Evolutionary conservation across 129 eudicot genomes (phyloP).

Genomic region (Flaveria bidentis): DNA sequence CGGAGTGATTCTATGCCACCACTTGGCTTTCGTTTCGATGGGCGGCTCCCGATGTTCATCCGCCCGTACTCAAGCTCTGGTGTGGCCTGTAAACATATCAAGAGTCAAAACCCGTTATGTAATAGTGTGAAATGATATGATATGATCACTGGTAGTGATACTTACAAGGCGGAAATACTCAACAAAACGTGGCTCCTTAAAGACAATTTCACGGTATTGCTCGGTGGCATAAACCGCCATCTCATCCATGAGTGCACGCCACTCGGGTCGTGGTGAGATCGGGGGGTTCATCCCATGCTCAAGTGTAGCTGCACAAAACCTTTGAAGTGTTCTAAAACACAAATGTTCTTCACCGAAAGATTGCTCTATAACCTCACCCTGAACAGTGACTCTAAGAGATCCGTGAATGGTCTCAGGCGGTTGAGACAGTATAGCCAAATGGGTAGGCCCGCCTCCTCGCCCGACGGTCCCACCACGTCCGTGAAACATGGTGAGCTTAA

Average conservation of each 20-base stretch:
- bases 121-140: background rate
- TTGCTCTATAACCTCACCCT: constrained; percentile 98
- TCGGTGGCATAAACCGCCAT: constrained; percentile 82
- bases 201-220: constrained; percentile 86
- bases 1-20: constrained; percentile 97
- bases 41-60: constrained; percentile 98
- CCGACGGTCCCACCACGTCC: constrained; percentile 99
- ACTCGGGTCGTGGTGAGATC: constrained; percentile 81
- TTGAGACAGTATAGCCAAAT: constrained; percentile 94
- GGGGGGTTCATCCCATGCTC: constrained; percentile 99
- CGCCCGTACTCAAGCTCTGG: constrained; percentile 97
- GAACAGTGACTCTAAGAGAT: constrained; percentile 93
- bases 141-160: background rate
- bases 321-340: constrained; percentile 90
- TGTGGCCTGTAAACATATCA: constrained; percentile 62
- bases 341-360: constrained; percentile 95
- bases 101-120: background rate
- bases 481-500: constrained; percentile 95
- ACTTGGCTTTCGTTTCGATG: constrained; percentile 92
- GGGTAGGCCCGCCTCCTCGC: constrained; percentile 98
- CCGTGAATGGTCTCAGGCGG: constrained; percentile 96
- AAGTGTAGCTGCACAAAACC: constrained; percentile 93
- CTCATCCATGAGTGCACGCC: constrained; percentile 95
- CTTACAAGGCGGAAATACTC: constrained; percentile 99
- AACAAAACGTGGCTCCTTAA: constrained; percentile 91